Base-by-base conservation (phyloP, 352 stramenopile species). In the Phytophthora citricola region DNA sequence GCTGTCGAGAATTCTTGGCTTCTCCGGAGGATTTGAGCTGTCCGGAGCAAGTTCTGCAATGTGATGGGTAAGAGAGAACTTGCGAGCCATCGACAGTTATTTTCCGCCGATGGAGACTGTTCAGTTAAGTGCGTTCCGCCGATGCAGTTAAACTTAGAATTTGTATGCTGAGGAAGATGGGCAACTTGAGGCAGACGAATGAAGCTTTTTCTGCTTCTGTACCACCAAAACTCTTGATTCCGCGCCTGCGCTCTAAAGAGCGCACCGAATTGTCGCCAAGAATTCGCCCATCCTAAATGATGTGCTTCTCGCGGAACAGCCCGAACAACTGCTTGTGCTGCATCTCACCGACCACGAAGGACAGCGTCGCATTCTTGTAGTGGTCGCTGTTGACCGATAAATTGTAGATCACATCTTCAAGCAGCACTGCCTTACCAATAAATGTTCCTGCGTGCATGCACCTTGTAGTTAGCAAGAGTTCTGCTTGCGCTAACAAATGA, bases 401-500 rank as follows among this genome's bases (percentile, higher is more conserved):
- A 63, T 94, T 94, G 75, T 89, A 88, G 49, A 96, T 90, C 26
- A 94, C 84, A 60, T 96, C 85, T 47, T 94, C 83, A 17, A 96
- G 78, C 39, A 96, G 65, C 60, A 95, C 81, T 1, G 89, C 89
- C 66, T 94, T 96, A 56, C 87, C 88, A 11, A 79, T 88, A 41
- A 79, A 83, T 20, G 84, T 91, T 51, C 84, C 84, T 92, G 49
- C 31, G 9, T 24, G 43, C 7, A 52, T 32, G 29, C 6, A 9
- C 29, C 29, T 5, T 2, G 2, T 5, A 34, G n/a, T 68, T 67
- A 62, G 36, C 36, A 50, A 0, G 17, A 46, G 4, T n/a, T 20
- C n/a, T 27, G 5, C n/a, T 14, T 43, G 44, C 22, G 5, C 4
- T 26, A 26, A 32, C 17, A 9, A 32, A 32, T 8, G 29, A 45